Evolutionary conservation across 495 filamentous ascomycete genomes (phyloP).

Genomic region (Schizothecium vesticola): DNA sequence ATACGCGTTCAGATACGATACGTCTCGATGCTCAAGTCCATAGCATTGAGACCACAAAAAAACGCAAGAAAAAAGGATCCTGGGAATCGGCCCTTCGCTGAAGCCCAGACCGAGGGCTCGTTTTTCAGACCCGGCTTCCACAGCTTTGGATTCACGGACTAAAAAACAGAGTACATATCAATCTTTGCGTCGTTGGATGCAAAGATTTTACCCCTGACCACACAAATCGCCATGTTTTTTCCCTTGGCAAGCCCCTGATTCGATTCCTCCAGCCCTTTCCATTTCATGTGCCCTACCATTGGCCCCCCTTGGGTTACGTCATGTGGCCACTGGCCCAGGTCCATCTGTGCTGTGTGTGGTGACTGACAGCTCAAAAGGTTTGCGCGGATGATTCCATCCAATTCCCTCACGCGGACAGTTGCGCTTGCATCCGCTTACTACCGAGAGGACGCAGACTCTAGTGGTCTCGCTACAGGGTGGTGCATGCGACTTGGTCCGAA

Average conservation of each 20-base stretch:
- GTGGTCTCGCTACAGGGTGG: constrained; percentile 5
- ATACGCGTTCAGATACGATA: constrained; percentile 48
- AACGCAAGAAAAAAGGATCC: constrained; percentile 41
- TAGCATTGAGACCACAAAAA: constrained; percentile 46
- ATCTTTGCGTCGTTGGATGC: not conserved
- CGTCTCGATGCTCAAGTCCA: constrained; percentile 40
- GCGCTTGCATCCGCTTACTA: not conserved
- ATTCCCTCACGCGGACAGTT: not conserved
- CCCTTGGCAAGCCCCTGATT: not conserved
- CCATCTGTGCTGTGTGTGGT: not conserved
- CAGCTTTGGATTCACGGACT: constrained; percentile 48
- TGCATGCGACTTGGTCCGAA: constrained; percentile 13
- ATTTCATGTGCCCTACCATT: not conserved
- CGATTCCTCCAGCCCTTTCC: not conserved
- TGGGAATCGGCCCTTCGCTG: constrained; percentile 22
- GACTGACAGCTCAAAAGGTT: not conserved
- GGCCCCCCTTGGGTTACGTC: constrained; percentile 4
- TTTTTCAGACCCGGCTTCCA: constrained; percentile 49
- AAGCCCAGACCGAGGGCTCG: constrained; percentile 31
- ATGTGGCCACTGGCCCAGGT: not conserved
- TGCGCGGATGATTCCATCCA: not conserved
- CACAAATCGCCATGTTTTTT: not conserved
- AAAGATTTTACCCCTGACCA: not conserved
- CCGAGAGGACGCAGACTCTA: constrained; percentile 4
- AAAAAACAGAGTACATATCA: constrained; percentile 49